phyloP scores from a whole-genome alignment of 371 early-diverging fungal genomes.

The Mucor irregularis region DNA sequence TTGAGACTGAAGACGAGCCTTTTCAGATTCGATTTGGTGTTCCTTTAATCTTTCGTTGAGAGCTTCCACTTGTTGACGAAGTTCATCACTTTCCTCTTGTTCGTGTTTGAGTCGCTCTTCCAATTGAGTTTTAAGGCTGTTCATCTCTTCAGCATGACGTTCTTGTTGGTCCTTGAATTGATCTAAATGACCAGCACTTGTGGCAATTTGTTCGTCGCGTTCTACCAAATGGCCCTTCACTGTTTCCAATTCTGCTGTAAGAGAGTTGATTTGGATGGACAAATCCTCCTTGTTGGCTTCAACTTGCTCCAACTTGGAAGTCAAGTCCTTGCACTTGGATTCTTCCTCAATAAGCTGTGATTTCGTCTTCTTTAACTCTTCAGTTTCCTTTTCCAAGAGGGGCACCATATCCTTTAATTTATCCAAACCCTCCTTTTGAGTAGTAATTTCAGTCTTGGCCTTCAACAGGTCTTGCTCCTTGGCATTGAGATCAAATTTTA shows the following conservation, averaged over 20 bases:
- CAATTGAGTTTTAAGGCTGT: not conserved
- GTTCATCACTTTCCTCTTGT: slow-evolving; percentile 5
- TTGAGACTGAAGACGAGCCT: not conserved
- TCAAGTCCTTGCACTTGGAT: not conserved
- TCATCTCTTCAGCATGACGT: slow-evolving; percentile 9
- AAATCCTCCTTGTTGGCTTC: slow-evolving; percentile 5
- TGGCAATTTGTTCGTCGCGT: slow-evolving; percentile 10
- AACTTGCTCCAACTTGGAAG: not conserved
- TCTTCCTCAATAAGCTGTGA: not conserved
- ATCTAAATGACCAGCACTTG: slow-evolving; percentile 1
- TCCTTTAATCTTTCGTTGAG: slow-evolving; percentile 4
- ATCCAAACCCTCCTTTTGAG: not conserved
- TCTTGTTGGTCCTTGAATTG: slow-evolving; percentile 17
- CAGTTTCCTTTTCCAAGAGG: slow-evolving; percentile 2
- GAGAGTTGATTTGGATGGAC: not conserved
- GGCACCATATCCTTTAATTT: slow-evolving; percentile 1
- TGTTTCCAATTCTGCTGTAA: not conserved
- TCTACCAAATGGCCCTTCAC: not conserved
- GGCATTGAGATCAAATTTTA: not conserved
- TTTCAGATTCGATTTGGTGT: not conserved
- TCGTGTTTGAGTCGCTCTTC: slow-evolving; percentile 15
- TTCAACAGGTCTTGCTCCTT: not conserved
- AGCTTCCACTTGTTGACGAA: slow-evolving; percentile 11
- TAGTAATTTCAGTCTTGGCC: not conserved
- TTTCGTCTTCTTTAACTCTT: slow-evolving; percentile 3